Percentiles rank a stretch among this genome's conserved stretches.
Evolutionary conservation across 2,329 filamentous ascomycete genomes (phyloP).

Genomic region (Daldinia sp.): DNA sequence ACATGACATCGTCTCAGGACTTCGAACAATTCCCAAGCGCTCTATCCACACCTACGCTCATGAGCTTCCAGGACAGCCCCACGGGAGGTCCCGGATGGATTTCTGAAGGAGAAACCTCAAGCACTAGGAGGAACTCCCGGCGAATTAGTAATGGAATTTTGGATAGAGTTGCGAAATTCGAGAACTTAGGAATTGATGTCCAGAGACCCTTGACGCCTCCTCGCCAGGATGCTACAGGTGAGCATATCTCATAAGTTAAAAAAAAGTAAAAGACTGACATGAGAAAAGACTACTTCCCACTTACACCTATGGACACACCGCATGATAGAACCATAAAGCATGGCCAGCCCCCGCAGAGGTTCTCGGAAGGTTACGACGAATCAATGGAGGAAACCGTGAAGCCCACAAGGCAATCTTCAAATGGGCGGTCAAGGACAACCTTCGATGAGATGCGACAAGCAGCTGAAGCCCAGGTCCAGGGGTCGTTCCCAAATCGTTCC

Average conservation of each 20-base stretch:
- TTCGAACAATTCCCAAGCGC: constrained; percentile 65
- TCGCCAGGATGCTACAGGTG: constrained; percentile 70
- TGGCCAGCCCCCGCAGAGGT: constrained; percentile 60
- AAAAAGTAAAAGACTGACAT: constrained; percentile 39
- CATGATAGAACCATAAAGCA: constrained; percentile 61
- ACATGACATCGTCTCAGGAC: constrained; percentile 59
- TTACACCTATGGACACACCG: constrained; percentile 76
- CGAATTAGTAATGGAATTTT: constrained; percentile 72
- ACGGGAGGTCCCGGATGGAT: constrained; percentile 61
- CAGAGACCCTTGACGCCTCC: constrained; percentile 72
- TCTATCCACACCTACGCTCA: constrained; percentile 63
- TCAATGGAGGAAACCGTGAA: constrained; percentile 76
- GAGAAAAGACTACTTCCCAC: constrained; percentile 69
- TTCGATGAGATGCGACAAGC: constrained; percentile 71
- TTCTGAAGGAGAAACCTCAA: constrained; percentile 62
- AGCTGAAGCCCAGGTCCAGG: constrained; percentile 63
- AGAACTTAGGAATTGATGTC: constrained; percentile 62
- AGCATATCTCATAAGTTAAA: constrained; percentile 48
- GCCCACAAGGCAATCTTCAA: constrained; percentile 60
- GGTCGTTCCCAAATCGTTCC: constrained; percentile 68
- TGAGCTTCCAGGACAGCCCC: constrained; percentile 63
- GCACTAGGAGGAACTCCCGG: constrained; percentile 58
- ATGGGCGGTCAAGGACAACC: constrained; percentile 61
- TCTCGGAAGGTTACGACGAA: constrained; percentile 72
- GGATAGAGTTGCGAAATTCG: constrained; percentile 71